Percentiles rank a stretch among this genome's conserved stretches.
These are phyloP conservation scores for Rubia peregrina DNA, from an alignment of 305 asterid genomes.

Conservation along the genomic window DNA sequence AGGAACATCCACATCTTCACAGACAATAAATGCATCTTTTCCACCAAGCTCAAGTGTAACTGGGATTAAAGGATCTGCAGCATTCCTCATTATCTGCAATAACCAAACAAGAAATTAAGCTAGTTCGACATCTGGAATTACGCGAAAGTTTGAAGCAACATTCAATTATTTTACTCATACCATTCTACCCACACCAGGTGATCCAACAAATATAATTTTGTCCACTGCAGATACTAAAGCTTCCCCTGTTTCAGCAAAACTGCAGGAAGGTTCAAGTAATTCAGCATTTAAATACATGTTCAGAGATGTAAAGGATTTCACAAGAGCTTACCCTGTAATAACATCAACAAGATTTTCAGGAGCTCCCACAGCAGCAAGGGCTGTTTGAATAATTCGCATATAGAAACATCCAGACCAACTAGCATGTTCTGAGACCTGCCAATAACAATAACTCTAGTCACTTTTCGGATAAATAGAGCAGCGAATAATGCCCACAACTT, in stretches of 20 bases:
- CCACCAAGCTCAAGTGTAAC: slow-evolving; percentile 98
- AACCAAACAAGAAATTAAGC: slow-evolving; percentile 7
- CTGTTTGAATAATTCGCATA: slow-evolving; percentile 82
- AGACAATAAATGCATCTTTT: slow-evolving; percentile 93
- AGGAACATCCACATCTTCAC: slow-evolving; percentile 83
- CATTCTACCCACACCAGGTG: slow-evolving; percentile 95
- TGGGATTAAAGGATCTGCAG: slow-evolving; percentile 79
- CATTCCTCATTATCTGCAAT: slow-evolving; percentile 79
- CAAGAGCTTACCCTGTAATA: slow-evolving; percentile 76
- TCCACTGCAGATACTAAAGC: slow-evolving; percentile 88
- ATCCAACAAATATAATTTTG: slow-evolving; percentile 92
- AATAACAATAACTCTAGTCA: neutral
- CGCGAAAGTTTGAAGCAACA: neutral
- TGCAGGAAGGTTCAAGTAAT: slow-evolving; percentile 31
- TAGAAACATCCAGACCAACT: slow-evolving; percentile 99
- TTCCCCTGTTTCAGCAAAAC: slow-evolving; percentile 98
- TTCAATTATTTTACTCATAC: slow-evolving; percentile 29
- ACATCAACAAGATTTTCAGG: slow-evolving; percentile 98
- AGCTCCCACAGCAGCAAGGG: slow-evolving; percentile 96
- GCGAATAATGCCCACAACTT: neutral
- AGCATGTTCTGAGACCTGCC: slow-evolving; percentile 93
- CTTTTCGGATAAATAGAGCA: slow-evolving; percentile 4
- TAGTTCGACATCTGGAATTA: neutral
- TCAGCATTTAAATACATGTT: slow-evolving; percentile 24
- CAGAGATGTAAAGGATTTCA: slow-evolving; percentile 14